A percentile compares a stretch with the other conserved stretches of the same genome.
These are phyloP conservation scores for Hirschioporus abietinus DNA, from an alignment of 768 basidiomycete genomes.

Conservation along the genomic window DNA sequence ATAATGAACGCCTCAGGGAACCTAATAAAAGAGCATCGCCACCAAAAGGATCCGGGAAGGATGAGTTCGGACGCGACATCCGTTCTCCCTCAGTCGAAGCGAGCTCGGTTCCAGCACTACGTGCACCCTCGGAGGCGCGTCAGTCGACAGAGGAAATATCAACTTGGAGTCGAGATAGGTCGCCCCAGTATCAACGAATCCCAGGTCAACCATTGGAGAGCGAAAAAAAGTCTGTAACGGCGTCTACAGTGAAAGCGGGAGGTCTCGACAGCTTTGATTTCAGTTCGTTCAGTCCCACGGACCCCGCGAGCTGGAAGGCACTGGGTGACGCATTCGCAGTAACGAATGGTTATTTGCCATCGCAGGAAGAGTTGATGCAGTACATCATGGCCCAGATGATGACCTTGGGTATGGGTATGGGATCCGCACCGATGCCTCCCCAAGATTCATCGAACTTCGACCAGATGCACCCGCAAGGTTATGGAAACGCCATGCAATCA, in stretches of 20 bases:
- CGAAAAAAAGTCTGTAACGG: background rate
- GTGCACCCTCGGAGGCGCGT: background rate
- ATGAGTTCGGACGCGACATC: constrained; percentile 85
- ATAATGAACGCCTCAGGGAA: constrained; percentile 22
- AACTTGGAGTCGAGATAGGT: background rate
- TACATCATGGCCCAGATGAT: constrained; percentile 34
- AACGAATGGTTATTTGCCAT: constrained; percentile 61
- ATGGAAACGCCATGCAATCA: constrained; percentile 29
- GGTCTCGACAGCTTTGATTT: constrained; percentile 70
- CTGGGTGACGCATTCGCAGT: constrained; percentile 74
- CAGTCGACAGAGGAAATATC: background rate
- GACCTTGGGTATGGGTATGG: constrained; percentile 6
- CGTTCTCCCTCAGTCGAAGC: constrained; percentile 44
- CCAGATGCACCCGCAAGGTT: constrained; percentile 6
- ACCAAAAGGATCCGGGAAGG: constrained; percentile 45
- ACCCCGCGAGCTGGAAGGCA: constrained; percentile 72
- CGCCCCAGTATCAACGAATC: background rate
- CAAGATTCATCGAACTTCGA: constrained; percentile 8
- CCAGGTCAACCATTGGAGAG: background rate
- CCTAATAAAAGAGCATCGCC: constrained; percentile 16
- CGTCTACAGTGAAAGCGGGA: constrained; percentile 18
- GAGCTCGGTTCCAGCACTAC: background rate
- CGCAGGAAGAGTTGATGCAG: constrained; percentile 73
- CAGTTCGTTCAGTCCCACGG: constrained; percentile 66
- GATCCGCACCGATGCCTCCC: constrained; percentile 10